phyloP scores from a whole-genome alignment of 495 filamentous ascomycete genomes.

The Physcia stellaris region DNA sequence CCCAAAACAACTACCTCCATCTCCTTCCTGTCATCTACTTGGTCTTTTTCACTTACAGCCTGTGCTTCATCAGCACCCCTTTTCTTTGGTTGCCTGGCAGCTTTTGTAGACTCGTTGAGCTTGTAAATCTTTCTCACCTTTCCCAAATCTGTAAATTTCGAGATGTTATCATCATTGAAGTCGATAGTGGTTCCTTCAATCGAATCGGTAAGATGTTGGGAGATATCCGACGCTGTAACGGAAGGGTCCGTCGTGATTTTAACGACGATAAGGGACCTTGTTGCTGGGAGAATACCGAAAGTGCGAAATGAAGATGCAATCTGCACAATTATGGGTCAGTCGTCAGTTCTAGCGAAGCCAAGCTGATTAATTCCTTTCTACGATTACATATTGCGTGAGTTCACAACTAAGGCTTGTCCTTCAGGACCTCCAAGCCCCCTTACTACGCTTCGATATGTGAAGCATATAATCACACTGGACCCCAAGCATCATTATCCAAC shows the following conservation, averaged over 20 bases:
- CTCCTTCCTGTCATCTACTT: slow-evolving; percentile 28
- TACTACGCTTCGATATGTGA: too few species aligned
- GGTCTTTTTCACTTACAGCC: slow-evolving; percentile 16
- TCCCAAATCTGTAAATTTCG: slow-evolving; percentile 43
- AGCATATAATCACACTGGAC: not conserved
- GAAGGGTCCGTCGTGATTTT: slow-evolving; percentile 40
- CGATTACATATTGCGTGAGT: too few species aligned
- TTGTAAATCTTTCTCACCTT: slow-evolving; percentile 78
- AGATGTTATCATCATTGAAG: slow-evolving; percentile 50
- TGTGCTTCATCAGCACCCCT: slow-evolving; percentile 2
- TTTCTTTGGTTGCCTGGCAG: slow-evolving; percentile 5
- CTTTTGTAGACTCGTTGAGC: slow-evolving; percentile 21
- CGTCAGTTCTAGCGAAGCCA: too few species aligned
- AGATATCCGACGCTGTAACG: slow-evolving; percentile 11
- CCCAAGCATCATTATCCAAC: not conserved
- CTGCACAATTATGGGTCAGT: slow-evolving; percentile 37
- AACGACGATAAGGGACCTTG: slow-evolving; percentile 55
- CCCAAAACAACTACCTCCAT: slow-evolving; percentile 52
- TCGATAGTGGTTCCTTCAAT: slow-evolving; percentile 48
- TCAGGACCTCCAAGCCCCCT: not conserved
- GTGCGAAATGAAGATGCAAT: slow-evolving; percentile 82
- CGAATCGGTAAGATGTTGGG: slow-evolving; percentile 10
- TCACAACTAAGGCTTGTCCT: too few species aligned
- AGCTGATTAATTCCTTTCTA: too few species aligned
- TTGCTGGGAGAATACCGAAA: slow-evolving; percentile 65